A percentile compares a stretch with the other conserved stretches of the same genome.
These are phyloP conservation scores for Atkinsonella texensis DNA, from an alignment of 2,329 filamentous ascomycete species.

Conservation along the genomic window DNA sequence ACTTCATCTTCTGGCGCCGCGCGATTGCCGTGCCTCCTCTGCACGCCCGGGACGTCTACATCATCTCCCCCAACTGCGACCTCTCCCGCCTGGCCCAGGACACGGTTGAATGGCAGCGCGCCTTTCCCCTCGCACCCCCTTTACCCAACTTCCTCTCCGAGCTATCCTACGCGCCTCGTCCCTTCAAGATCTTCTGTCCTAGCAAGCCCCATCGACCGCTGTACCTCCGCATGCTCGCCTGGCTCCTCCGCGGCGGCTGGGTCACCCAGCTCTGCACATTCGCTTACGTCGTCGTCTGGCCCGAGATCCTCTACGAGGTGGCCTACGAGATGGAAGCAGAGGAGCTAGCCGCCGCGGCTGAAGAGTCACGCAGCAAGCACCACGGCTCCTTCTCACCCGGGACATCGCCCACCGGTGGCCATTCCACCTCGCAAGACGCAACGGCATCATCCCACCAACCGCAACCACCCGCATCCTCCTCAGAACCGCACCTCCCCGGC, in stretches of 20 bases:
- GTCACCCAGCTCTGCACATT: conserved; percentile 89
- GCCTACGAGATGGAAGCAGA: conserved; percentile 58
- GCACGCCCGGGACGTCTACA: conserved; percentile 80
- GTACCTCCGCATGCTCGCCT: conserved; percentile 85
- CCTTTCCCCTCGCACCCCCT: conserved; percentile 73
- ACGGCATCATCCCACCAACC: neutral
- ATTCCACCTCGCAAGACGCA: neutral
- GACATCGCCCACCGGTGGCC: neutral
- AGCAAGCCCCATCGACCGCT: conserved; percentile 76
- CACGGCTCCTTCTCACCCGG: neutral
- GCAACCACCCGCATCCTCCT: conserved; percentile 4
- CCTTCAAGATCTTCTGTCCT: conserved; percentile 75
- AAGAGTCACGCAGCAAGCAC: conserved; percentile 9
- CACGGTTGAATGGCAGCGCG: conserved; percentile 57
- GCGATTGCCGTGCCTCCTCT: conserved; percentile 85
- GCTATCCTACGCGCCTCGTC: conserved; percentile 66
- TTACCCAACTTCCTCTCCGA: conserved; percentile 79
- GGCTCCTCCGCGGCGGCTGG: conserved; percentile 87
- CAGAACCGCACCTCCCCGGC: conserved; percentile 10
- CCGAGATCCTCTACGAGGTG: conserved; percentile 72
- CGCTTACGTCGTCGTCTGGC: conserved; percentile 74
- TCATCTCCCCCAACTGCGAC: conserved; percentile 83
- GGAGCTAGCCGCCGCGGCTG: conserved; percentile 35
- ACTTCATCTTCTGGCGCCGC: conserved; percentile 92
- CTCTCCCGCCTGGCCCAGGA: conserved; percentile 58